Base-by-base conservation (phyloP, 2,329 filamentous ascomycete species). In the Nemania bipapillata region DNA sequence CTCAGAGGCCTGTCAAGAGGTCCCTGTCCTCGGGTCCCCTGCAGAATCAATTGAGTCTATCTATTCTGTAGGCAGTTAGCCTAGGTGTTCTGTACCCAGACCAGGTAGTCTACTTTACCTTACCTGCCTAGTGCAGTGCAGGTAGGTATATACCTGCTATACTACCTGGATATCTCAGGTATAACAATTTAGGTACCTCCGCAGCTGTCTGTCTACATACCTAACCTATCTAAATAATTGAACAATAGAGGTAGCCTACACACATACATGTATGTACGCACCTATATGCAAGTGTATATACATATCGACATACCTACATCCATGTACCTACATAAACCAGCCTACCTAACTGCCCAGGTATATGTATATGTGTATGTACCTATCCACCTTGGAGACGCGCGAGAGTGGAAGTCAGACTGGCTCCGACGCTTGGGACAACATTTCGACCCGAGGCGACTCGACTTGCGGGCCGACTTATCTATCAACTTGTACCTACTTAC, bases 381-480 rank as follows among this genome's bases (percentile, higher is more conserved):
- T 52, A 57, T 28, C 40, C 52, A 49, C 61, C n/a, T 40, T 22
- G 58, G 15, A 45, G 40, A 49, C 35, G 60, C 50, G 40, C n/a
- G 26, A 55, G 37, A 45, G 20, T n/a, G n/a, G n/a, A n/a, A n/a
- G 60, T 55, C 50, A 47, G 60, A 56, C 15, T 45, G 60, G 49
- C 15, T 45, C 40, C 40, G 40, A 45, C 15, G 20, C 40, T 45
- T 15, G 15, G 17, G 11, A 45, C 40, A 37, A 63, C 52, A 35
- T 40, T 30, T 22, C 24, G 9, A 26, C 58, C 30, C 24, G 57
- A 37, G 35, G 3, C 6, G 37, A 40, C 4, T 45, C 40, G 15
- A 45, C 9, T 45, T 45, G 40, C 40, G 40, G 40, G 12, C 40
- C 40, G 40, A 45, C 4, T 15, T 45, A 15, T 45, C 40, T n/a